These are phyloP conservation scores for Pichia nanzhaoensis DNA, from an alignment of 805 yeast species.

Conservation along the genomic window DNA sequence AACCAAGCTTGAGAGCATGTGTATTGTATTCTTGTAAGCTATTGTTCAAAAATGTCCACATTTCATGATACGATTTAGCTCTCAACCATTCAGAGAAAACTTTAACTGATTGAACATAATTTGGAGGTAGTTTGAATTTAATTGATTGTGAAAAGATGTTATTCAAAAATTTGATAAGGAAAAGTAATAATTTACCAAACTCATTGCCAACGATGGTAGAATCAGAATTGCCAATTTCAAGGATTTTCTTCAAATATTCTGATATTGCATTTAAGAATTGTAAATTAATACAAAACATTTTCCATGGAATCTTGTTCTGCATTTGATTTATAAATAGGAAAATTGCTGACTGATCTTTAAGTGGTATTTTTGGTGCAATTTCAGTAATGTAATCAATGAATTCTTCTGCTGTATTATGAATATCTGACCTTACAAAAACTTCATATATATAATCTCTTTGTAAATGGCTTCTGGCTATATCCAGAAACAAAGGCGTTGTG, in stretches of 20 bases:
- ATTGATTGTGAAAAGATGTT: conserved; percentile 14
- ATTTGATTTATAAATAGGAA: conserved; percentile 25
- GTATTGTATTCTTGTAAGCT: conserved; percentile 4
- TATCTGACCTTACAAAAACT: conserved; percentile 23
- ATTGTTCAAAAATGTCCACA: background rate
- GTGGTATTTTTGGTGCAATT: conserved; percentile 12
- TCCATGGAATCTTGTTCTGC: conserved; percentile 21
- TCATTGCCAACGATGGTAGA: background rate
- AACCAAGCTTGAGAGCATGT: conserved; percentile 3
- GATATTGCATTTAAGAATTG: conserved; percentile 16
- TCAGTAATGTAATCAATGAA: conserved; percentile 18
- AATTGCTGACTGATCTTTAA: conserved; percentile 20
- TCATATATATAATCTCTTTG: conserved; percentile 27
- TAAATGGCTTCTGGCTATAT: conserved; percentile 15
- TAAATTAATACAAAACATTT: conserved; percentile 10
- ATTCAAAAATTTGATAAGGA: conserved; percentile 20
- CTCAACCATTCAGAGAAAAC: conserved; percentile 14
- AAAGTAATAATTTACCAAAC: conserved; percentile 15
- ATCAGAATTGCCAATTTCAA: background rate
- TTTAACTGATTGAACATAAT: conserved; percentile 14
- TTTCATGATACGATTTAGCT: background rate
- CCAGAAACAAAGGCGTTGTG: conserved; percentile 16
- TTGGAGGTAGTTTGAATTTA: conserved; percentile 13
- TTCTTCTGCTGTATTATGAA: conserved; percentile 22
- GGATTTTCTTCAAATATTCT: conserved; percentile 10